Evolutionary conservation across 768 basidiomycete species (phyloP).

Genomic region (Sarcodon sp.): DNA sequence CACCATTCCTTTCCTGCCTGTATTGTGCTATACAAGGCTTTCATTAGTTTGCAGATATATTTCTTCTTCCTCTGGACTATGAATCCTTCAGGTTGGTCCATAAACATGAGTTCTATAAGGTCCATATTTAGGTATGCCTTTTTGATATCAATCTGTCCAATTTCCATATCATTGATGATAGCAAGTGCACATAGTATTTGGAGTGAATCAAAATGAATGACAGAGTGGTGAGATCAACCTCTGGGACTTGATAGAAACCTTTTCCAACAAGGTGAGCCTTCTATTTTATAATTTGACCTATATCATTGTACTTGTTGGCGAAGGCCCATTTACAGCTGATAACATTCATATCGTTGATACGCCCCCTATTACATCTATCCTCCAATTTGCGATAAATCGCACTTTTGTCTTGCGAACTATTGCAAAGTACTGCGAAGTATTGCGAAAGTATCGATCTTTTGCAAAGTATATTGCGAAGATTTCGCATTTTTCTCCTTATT

Average conservation of each 20-base stretch:
- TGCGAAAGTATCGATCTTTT: no score
- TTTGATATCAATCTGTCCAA: constrained; percentile 21
- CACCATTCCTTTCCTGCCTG: constrained; percentile 11
- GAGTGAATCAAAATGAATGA: no score
- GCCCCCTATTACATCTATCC: no score
- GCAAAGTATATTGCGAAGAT: no score
- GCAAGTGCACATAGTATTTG: no score
- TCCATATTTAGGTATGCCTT: constrained; percentile 15
- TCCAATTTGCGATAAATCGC: no score
- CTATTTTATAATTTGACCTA: neutral
- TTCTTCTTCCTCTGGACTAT: neutral
- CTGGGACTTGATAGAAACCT: neutral
- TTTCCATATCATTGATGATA: constrained; percentile 8
- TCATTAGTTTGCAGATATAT: constrained; percentile 6
- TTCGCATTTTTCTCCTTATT: no score
- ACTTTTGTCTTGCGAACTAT: no score
- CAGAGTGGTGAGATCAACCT: neutral
- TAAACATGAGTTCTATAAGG: constrained; percentile 5
- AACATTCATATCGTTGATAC: neutral
- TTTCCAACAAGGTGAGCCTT: neutral
- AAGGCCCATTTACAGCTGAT: neutral
- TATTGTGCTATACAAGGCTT: constrained; percentile 16
- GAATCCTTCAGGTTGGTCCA: no score
- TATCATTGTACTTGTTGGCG: neutral
- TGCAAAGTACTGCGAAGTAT: no score